phyloP scores from a whole-genome alignment of 495 filamentous ascomycete species.

The Cercophora newfieldiana region DNA sequence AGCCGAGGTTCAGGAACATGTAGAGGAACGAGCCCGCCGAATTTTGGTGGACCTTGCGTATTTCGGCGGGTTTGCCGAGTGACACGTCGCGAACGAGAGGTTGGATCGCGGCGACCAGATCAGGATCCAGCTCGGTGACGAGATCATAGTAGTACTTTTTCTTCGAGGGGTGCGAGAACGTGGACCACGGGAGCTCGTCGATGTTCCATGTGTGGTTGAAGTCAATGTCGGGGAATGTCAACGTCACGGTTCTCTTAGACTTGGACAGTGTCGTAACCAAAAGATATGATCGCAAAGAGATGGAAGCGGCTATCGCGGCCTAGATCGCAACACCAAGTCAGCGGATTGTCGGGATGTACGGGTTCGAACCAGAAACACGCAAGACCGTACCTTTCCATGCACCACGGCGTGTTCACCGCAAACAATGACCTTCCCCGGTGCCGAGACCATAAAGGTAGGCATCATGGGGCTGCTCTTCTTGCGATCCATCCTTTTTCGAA shows the following conservation, averaged over 20 bases:
- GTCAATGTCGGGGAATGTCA: slow-evolving; percentile 84
- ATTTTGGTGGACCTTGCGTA: slow-evolving; percentile 75
- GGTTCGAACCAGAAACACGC: not conserved
- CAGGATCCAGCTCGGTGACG: slow-evolving; percentile 78
- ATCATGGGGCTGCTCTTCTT: slow-evolving; percentile 62
- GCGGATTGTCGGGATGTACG: not conserved
- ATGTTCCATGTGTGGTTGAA: slow-evolving; percentile 91
- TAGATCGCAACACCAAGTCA: slow-evolving; percentile 29
- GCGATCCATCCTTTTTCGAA: slow-evolving; percentile 41
- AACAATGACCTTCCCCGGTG: slow-evolving; percentile 95
- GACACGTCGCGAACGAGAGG: slow-evolving; percentile 74
- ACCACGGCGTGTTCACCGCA: slow-evolving; percentile 97
- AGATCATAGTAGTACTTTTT: slow-evolving; percentile 91
- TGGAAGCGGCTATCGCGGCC: slow-evolving; percentile 90
- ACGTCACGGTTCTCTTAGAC: slow-evolving; percentile 76
- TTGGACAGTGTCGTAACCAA: slow-evolving; percentile 89
- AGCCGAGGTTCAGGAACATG: slow-evolving; percentile 85
- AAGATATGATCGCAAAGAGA: slow-evolving; percentile 92
- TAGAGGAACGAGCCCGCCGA: slow-evolving; percentile 88
- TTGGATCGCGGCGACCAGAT: slow-evolving; percentile 73
- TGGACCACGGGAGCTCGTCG: slow-evolving; percentile 79
- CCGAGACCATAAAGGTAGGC: slow-evolving; percentile 95
- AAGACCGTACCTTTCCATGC: slow-evolving; percentile 71
- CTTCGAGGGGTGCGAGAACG: slow-evolving; percentile 75
- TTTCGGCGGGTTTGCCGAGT: slow-evolving; percentile 56